phyloP scores from a whole-genome alignment of 2,329 filamentous ascomycete species.

The Aaosphaeria arxii region DNA sequence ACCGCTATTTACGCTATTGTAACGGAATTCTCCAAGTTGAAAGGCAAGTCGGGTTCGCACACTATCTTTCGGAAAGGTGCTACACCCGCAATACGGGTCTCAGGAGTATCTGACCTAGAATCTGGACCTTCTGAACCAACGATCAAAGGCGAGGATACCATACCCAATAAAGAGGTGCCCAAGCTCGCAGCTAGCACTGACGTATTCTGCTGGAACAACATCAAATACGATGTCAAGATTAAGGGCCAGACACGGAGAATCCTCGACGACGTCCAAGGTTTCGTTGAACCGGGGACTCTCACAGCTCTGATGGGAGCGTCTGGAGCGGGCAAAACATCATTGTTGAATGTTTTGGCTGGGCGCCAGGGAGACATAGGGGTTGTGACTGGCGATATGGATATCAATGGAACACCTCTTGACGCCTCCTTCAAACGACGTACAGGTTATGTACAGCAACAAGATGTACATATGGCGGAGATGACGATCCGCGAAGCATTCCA shows the following conservation, averaged over 20 bases:
- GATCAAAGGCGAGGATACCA: background rate
- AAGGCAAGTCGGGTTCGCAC: background rate
- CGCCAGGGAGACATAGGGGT: background rate
- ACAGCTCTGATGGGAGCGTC: constrained; percentile 27
- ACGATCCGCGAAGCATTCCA: constrained; percentile 2
- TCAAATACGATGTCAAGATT: constrained; percentile 64
- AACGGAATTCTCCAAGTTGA: constrained; percentile 21
- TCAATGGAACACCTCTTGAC: background rate
- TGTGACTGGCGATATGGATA: background rate
- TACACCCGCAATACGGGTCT: constrained; percentile 12
- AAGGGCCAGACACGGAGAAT: constrained; percentile 37
- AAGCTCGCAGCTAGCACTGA: constrained; percentile 56
- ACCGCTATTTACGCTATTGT: constrained; percentile 31
- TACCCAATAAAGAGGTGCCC: constrained; percentile 37
- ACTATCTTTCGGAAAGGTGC: constrained; percentile 39
- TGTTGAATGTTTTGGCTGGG: background rate
- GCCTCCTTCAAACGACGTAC: background rate
- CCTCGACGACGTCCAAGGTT: constrained; percentile 49
- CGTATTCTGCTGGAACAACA: constrained; percentile 47
- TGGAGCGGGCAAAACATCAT: background rate
- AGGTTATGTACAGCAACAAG: background rate
- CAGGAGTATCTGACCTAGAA: background rate
- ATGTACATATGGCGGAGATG: background rate
- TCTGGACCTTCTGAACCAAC: background rate
- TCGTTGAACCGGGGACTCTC: constrained; percentile 51